Evolutionary conservation across 305 asterid genomes (phyloP).

Genomic region (Ilex paraguariensis): DNA sequence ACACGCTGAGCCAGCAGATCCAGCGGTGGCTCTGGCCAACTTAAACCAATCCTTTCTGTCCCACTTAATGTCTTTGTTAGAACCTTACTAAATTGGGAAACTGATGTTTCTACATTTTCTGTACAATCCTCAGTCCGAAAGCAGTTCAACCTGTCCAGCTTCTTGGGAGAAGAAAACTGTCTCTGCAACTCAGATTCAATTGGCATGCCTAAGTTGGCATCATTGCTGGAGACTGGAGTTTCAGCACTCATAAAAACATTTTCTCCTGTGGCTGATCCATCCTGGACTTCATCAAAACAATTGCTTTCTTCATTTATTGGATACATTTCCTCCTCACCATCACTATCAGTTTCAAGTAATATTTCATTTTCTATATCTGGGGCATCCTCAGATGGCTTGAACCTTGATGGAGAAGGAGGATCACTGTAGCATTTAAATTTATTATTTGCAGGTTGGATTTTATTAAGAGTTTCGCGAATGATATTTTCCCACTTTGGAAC

Average conservation of each 20-base stretch:
- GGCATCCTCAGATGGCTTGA: constrained; percentile 67
- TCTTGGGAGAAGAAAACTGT: constrained; percentile 50
- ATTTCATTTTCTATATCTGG: constrained; percentile 61
- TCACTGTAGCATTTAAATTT: constrained; percentile 84
- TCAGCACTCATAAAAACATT: constrained; percentile 15
- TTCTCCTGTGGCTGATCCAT: constrained; percentile 20
- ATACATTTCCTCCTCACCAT: constrained; percentile 63
- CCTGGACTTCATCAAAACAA: constrained; percentile 24
- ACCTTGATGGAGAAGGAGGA: constrained; percentile 89
- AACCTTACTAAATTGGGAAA: constrained; percentile 25
- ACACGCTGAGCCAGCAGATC: constrained; percentile 53
- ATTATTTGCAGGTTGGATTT: constrained; percentile 40
- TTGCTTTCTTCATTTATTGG: constrained; percentile 56
- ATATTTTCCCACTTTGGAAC: constrained; percentile 83
- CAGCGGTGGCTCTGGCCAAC: constrained; percentile 95
- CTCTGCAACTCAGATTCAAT: constrained; percentile 27
- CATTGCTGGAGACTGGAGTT: constrained; percentile 19
- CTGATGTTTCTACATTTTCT: constrained; percentile 36
- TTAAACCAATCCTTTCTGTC: constrained; percentile 71
- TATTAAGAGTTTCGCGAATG: constrained; percentile 77
- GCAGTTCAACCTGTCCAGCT: constrained; percentile 52
- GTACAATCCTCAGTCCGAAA: constrained; percentile 35
- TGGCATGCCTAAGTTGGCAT: constrained; percentile 15
- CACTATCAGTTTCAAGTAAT: constrained; percentile 68
- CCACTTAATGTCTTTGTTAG: constrained; percentile 57